Percentiles rank a stretch among this genome's conserved stretches.
Conservation (phyloP, 805 yeast species). For the Yarrowia deformans region DNA sequence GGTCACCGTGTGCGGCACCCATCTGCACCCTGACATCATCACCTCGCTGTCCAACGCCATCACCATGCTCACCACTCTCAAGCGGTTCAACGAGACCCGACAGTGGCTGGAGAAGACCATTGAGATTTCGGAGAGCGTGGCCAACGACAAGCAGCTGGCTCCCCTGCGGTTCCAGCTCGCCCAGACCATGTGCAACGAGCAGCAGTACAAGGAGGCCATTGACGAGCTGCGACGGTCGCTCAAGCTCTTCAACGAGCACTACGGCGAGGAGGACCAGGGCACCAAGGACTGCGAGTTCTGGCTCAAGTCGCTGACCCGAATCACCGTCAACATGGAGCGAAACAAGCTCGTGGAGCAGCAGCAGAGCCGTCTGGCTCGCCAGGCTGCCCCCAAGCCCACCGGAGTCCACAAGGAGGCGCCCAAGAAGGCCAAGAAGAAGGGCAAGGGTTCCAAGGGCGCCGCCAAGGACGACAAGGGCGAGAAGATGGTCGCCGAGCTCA, state of each 20-base stretch:
- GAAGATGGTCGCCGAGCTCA: conserved; percentile 38
- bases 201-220: conserved; percentile 63
- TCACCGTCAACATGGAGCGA: conserved; percentile 57
- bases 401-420: conserved; percentile 40
- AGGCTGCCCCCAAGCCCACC: conserved; percentile 33
- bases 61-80: conserved; percentile 62
- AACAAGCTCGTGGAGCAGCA: conserved; percentile 44
- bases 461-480: conserved; percentile 44
- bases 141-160: conserved; percentile 66
- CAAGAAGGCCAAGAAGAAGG: conserved; percentile 48
- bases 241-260: conserved; percentile 60
- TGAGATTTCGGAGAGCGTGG: conserved; percentile 62
- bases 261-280: conserved; percentile 72
- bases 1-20: conserved; percentile 62
- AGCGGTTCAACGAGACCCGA: conserved; percentile 58
- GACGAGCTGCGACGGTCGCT: conserved; percentile 64
- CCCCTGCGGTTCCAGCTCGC: conserved; percentile 73
- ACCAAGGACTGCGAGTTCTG: conserved; percentile 74
- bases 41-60: conserved; percentile 70
- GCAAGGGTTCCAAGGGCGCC: conserved; percentile 54
- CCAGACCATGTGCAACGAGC: conserved; percentile 61
- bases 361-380: conserved; percentile 13
- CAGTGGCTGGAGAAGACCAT: conserved; percentile 61
- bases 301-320: conserved; percentile 62
- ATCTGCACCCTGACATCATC: conserved; percentile 70